Evolutionary conservation across 495 filamentous ascomycete genomes (phyloP).

Genomic region (Penicillium silybi): DNA sequence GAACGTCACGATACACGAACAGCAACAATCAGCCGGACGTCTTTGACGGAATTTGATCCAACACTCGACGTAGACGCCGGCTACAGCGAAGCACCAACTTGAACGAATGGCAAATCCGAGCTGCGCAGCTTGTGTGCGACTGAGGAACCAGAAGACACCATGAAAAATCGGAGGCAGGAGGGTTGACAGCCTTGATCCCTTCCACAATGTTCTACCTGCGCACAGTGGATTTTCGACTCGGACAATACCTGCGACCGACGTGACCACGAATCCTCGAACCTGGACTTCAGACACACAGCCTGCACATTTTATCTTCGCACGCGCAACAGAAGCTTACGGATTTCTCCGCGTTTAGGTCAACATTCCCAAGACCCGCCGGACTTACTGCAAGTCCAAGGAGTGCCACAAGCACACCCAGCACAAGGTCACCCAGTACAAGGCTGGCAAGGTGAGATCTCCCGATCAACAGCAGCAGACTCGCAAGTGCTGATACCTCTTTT

Average conservation of each 20-base stretch:
- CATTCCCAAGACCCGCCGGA: slow-evolving; percentile 86
- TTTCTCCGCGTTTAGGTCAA: slow-evolving; percentile 58
- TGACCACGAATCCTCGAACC: background rate
- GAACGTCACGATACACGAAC: slow-evolving; percentile 3
- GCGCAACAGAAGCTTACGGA: slow-evolving; percentile 12
- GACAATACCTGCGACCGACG: background rate
- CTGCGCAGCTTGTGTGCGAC: background rate
- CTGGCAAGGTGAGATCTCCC: slow-evolving; percentile 66
- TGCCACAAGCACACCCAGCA: slow-evolving; percentile 94
- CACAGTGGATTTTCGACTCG: background rate
- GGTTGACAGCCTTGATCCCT: background rate
- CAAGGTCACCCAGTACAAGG: slow-evolving; percentile 97
- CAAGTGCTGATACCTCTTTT: slow-evolving; percentile 24
- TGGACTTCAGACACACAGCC: background rate
- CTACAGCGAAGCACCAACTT: background rate
- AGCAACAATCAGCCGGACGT: background rate
- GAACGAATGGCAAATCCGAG: background rate
- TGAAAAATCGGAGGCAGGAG: background rate
- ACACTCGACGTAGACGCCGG: background rate
- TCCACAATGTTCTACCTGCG: background rate
- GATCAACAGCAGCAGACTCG: background rate
- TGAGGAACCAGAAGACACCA: background rate
- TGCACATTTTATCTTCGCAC: background rate
- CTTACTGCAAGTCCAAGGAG: slow-evolving; percentile 91
- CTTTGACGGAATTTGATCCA: background rate